Conservation (phyloP, 331 rosid species). For the Erythrophleum ivorense region DNA sequence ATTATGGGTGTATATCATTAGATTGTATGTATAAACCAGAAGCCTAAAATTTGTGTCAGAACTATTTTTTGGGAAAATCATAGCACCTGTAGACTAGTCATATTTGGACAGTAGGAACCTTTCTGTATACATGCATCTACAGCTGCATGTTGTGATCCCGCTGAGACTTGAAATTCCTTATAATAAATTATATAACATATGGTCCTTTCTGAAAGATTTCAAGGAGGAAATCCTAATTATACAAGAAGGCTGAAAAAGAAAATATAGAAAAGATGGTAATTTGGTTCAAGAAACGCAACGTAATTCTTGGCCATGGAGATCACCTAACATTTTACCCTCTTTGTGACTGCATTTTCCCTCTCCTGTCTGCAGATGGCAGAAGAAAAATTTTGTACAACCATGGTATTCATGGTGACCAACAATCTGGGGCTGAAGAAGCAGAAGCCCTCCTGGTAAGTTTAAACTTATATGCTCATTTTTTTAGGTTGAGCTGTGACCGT, state of each 20-base stretch:
- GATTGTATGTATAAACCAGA: neutral
- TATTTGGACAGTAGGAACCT: too few species aligned
- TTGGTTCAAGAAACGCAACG: too few species aligned
- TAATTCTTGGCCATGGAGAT: too few species aligned
- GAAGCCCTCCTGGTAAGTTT: conserved; percentile 57
- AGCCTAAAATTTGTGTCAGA: too few species aligned
- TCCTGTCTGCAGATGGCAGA: conserved; percentile 58
- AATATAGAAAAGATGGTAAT: neutral
- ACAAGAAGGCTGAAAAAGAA: neutral
- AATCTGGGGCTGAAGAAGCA: conserved; percentile 43
- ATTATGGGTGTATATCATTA: neutral
- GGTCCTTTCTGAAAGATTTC: neutral
- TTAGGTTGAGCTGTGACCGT: neutral
- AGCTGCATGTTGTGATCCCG: neutral
- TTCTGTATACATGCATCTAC: neutral
- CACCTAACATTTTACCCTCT: too few species aligned
- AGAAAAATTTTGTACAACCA: conserved; percentile 36
- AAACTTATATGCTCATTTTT: conserved; percentile 23
- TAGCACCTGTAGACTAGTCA: too few species aligned
- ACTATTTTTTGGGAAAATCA: too few species aligned
- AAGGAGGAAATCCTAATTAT: neutral
- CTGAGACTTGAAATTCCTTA: neutral
- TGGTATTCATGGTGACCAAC: conserved; percentile 39
- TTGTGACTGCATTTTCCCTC: neutral
- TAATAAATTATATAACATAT: too few species aligned